Evolutionary conservation across 2,329 filamentous ascomycete genomes (phyloP), one percentile per base, ranked within the genome.

Genomic region (Didymella exigua): DNA sequence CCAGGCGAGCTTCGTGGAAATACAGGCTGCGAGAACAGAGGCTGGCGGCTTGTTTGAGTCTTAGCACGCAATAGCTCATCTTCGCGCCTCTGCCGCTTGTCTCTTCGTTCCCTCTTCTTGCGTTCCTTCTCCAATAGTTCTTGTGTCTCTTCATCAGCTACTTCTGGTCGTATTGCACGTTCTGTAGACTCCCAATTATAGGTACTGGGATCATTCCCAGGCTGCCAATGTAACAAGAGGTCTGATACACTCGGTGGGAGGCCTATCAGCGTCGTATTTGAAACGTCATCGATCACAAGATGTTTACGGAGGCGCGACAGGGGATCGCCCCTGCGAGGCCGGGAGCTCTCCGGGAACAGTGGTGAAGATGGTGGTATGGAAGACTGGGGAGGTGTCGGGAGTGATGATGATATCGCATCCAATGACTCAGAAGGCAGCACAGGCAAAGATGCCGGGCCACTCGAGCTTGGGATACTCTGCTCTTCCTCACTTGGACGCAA

Each of bases 121-220:
- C 73, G 70, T 33, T 73, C 56, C 29, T 74, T 75, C 30, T 71
- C 70, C 23, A 76, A 71, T 43, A 70, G 69, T 44, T 73, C 70
- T 5, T 75, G 75, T 33, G 72, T 65, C n/a, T 59, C 55, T 23
- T 74, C 74, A 11, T 77, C 72, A 4, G 67, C 63, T 14, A 55
- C 29, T 16, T 73, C 70, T 24, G 69, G 64, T 10, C 56, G 62
- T n/a, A 67, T 41, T 27, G 58, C 55, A 21, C 63, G 66, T 23
- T 73, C 73, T 3, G 65, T 71, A 1, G 70, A 58, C 19, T 71
- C 63, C 75, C 75, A 81, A 45, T 78, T 71, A 57, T 81, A 81
- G 5, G 56, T 57, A 3, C 46, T 58, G 1, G 76, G 76, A 45
- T 79, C 73, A 4, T 61, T 54, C 21, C 75, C 76, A 2, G 66